Base-by-base conservation (phyloP, 106 monocot species). In the Phalaenopsis aphrodite region DNA sequence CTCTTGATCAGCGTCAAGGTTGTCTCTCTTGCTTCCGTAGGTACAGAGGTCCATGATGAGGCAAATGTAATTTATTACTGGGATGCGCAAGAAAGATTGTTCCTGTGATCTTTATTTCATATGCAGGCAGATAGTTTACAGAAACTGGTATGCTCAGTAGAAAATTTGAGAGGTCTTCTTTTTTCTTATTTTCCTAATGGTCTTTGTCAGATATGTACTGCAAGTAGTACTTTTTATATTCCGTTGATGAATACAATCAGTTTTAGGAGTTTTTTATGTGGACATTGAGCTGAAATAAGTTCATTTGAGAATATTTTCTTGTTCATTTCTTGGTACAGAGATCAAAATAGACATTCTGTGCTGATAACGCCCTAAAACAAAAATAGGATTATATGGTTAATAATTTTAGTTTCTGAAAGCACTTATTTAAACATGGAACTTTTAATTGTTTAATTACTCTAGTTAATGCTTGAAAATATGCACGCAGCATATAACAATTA, bases 1-100 rank as follows among this genome's bases (percentile, higher is more conserved):
- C 83, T 65, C 48, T 65, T 11, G 83, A 84, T 75, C 83, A 84
- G 15, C 39, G 55, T n/a, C 83, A 74, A 79, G 83, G 83, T 41
- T 84, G 83, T 72, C 43, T 79, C 5, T 36, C 82, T 3, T 84
- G 83, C 48, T 84, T 84, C 56, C 57, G 64, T 3, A 84, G 61
- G 8, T 39, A 61, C 18, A 72, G 39, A 74, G 83, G 83, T 45
- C 83, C 83, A 8, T 84, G 21, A 79, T 65, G 64, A 72, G 67
- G 4, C 23, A 3, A 2, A 17, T 14, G 1, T 56, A 55, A 8
- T 15, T 55, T 15, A 11, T 15, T 11, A 11, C 55, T 15, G 15
- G 55, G 55, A 55, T 11, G 55, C 55, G 18, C 2, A 3, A 56
- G 12, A 1, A 56, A 56, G 14, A 56, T 19, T 56, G 43, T 15